These are phyloP conservation scores for Leccinum cinnamomeum DNA, from an alignment of 1,284 basidiomycete species.

Conservation along the genomic window DNA sequence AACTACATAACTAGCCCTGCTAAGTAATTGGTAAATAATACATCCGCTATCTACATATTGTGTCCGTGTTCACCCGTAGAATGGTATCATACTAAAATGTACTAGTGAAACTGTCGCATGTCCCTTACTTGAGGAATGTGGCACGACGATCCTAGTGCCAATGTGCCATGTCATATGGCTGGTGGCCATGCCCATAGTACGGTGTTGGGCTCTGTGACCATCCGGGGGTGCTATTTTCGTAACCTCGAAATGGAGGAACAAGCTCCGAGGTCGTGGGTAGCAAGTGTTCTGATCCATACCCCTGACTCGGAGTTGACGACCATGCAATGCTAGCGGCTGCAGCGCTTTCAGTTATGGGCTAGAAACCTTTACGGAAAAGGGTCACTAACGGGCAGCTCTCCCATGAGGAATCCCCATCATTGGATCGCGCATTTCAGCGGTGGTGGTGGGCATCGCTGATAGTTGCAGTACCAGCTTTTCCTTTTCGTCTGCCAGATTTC, in stretches of 20 bases:
- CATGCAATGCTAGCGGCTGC: background rate
- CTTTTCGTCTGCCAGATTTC: slow-evolving; percentile 28
- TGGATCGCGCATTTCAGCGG: background rate
- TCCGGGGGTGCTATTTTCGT: slow-evolving; percentile 1
- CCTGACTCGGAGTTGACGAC: slow-evolving; percentile 7
- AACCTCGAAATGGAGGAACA: slow-evolving; percentile 6
- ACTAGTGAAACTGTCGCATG: slow-evolving; percentile 12
- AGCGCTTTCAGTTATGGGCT: slow-evolving; percentile 11
- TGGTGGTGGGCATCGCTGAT: slow-evolving; percentile 14
- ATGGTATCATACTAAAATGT: background rate
- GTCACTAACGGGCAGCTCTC: slow-evolving; percentile 15
- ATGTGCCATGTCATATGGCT: slow-evolving; percentile 6
- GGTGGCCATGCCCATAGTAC: slow-evolving; percentile 4
- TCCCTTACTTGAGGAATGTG: slow-evolving; percentile 1
- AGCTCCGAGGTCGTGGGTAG: slow-evolving; percentile 3
- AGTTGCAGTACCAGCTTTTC: slow-evolving; percentile 18
- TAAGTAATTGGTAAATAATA: background rate
- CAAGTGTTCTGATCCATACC: slow-evolving; percentile 5
- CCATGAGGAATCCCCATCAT: background rate
- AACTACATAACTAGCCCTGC: background rate
- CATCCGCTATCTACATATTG: background rate
- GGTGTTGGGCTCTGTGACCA: slow-evolving; percentile 12
- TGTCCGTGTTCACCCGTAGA: background rate
- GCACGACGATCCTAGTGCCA: background rate
- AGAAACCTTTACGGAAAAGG: background rate